phyloP scores from a whole-genome alignment of 306 rosid genomes.

The Pachyrhizus erosus region DNA sequence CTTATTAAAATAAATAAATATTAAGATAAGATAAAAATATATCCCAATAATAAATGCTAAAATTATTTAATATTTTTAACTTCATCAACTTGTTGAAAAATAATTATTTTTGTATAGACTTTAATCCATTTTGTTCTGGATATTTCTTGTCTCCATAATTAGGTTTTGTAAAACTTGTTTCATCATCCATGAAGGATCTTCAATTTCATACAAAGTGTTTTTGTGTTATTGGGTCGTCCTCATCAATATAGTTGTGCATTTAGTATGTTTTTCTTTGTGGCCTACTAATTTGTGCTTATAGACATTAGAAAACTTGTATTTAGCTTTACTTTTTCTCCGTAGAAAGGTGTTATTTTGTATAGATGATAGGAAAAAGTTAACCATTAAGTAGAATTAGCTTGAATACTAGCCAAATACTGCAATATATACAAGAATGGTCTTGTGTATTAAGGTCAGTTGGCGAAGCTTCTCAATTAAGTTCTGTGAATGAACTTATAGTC shows the following conservation, averaged over 20 bases:
- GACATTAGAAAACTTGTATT: neutral
- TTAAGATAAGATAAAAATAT: too few species aligned
- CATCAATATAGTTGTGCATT: neutral
- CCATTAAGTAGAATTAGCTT: neutral
- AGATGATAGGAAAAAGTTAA: neutral
- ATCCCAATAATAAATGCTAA: too few species aligned
- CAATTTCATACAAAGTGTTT: too few species aligned
- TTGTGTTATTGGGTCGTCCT: too few species aligned
- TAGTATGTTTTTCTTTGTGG: neutral
- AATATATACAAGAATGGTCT: neutral
- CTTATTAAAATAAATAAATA: too few species aligned
- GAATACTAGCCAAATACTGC: neutral
- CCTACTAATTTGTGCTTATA: neutral
- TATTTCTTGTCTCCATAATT: too few species aligned
- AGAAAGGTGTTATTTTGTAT: neutral
- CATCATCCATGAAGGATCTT: too few species aligned
- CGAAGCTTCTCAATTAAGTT: neutral
- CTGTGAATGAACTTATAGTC: neutral
- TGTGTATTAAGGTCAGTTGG: neutral
- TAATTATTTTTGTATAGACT: too few species aligned
- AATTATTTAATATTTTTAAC: too few species aligned
- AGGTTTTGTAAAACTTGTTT: too few species aligned
- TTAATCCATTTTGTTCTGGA: too few species aligned
- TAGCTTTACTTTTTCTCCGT: neutral
- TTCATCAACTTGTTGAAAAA: too few species aligned